Percentiles rank a stretch among this genome's conserved stretches.
Conservation (phyloP, 2,329 filamentous ascomycete species). For the Colletotrichum gigasporum region DNA sequence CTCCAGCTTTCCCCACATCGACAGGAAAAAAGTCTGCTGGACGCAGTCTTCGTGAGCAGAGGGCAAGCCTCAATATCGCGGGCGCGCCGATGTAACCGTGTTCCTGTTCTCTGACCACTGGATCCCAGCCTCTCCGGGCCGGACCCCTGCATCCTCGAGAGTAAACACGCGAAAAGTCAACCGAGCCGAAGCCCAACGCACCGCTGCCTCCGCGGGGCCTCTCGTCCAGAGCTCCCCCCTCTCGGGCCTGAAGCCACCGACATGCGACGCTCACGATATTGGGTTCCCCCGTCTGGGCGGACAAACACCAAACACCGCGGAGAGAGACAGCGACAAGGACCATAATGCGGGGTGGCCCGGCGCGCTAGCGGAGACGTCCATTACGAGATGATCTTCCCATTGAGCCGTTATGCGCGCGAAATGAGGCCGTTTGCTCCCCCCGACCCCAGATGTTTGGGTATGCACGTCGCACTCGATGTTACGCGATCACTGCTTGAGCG, state of each 20-base stretch:
- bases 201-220: not conserved
- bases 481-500: not conserved
- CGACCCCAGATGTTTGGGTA: not conserved
- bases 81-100: constrained; percentile 25
- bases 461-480: not conserved
- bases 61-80: constrained; percentile 1
- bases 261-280: constrained; percentile 15
- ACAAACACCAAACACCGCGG: not conserved
- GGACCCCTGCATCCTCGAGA: not conserved
- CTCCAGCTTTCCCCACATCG: constrained; percentile 14
- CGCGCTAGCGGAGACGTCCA: not conserved
- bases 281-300: constrained; percentile 9
- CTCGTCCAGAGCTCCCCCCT: not conserved
- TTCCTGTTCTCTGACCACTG: not conserved
- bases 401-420: not conserved
- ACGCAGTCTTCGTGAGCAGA: not conserved
- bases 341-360: not conserved
- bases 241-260: constrained; percentile 30
- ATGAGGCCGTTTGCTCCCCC: not conserved
- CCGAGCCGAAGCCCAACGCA: constrained; percentile 1
- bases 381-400: not conserved
- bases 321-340: not conserved
- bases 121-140: not conserved
- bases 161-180: constrained; percentile 6
- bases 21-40: not conserved